These are phyloP conservation scores for Wickerhamomyces kurtzmanii DNA, from an alignment of 805 yeast genomes.

Conservation along the genomic window DNA sequence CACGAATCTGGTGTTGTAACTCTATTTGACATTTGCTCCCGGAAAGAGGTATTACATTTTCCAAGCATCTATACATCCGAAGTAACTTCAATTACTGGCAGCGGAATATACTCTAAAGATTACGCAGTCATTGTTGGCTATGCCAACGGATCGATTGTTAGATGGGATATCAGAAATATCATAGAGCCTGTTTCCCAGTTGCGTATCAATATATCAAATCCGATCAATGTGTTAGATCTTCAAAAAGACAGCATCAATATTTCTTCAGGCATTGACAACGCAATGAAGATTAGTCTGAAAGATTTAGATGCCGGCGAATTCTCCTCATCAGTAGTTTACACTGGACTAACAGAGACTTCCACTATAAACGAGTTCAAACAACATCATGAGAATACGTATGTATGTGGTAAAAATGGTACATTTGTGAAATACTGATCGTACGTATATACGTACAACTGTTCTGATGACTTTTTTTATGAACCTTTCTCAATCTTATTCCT, in stretches of 20 bases:
- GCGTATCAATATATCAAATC: slow-evolving; percentile 9
- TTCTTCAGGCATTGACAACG: slow-evolving; percentile 31
- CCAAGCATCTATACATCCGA: slow-evolving; percentile 16
- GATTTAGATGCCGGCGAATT: no score
- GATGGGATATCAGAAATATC: slow-evolving; percentile 29
- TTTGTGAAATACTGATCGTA: no score
- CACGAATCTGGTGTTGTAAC: slow-evolving; percentile 27
- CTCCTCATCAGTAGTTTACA: no score
- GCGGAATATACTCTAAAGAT: background rate
- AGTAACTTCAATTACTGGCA: slow-evolving; percentile 2
- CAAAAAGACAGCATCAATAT: slow-evolving; percentile 6
- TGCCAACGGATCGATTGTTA: slow-evolving; percentile 21
- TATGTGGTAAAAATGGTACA: no score
- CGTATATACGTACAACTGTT: no score
- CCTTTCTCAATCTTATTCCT: no score
- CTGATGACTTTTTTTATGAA: no score
- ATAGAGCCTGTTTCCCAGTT: slow-evolving; percentile 6
- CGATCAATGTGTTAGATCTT: slow-evolving; percentile 13
- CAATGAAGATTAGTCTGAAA: no score
- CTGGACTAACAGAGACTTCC: no score
- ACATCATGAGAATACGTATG: no score
- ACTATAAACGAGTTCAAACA: no score
- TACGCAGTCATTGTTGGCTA: slow-evolving; percentile 22
- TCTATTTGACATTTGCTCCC: slow-evolving; percentile 25
- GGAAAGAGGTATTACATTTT: slow-evolving; percentile 14